Evolutionary conservation across 441 rosid genomes (phyloP).

Genomic region (Aquilaria agallochum): DNA sequence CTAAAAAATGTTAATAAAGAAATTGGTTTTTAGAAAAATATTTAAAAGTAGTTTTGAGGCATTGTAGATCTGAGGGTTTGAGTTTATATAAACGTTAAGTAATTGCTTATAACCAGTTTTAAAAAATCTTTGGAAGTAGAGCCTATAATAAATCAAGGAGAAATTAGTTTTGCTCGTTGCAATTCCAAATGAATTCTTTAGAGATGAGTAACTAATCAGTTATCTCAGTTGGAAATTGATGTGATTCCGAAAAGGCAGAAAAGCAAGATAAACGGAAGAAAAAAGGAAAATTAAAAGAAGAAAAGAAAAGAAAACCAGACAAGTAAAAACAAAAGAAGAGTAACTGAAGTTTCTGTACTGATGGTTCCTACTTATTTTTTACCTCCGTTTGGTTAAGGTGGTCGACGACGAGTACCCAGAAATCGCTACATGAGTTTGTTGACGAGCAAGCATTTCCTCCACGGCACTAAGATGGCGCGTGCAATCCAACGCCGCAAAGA

Average conservation of each 20-base stretch:
- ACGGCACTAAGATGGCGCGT: constrained; percentile 11
- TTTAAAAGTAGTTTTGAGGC: too few species aligned
- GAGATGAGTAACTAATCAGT: too few species aligned
- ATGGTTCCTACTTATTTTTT: constrained; percentile 29
- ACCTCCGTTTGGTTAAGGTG: constrained; percentile 23
- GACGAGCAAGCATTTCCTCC: background rate
- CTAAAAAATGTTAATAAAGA: too few species aligned
- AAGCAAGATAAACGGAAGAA: background rate
- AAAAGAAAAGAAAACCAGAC: background rate
- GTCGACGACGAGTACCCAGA: constrained; percentile 23
- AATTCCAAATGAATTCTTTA: too few species aligned
- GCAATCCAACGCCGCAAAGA: background rate
- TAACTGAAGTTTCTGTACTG: constrained; percentile 33
- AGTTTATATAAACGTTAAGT: too few species aligned
- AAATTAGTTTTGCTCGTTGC: too few species aligned
- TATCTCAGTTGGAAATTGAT: too few species aligned
- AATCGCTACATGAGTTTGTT: constrained; percentile 31
- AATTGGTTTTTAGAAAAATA: too few species aligned
- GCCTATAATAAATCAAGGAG: too few species aligned
- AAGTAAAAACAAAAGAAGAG: constrained; percentile 22
- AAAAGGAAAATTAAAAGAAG: background rate
- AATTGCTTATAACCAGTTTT: too few species aligned
- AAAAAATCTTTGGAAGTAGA: too few species aligned
- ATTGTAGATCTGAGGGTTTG: too few species aligned
- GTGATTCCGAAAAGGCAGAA: background rate